phyloP scores from a whole-genome alignment of 805 yeast species.

The Tetrapisispora namnaoensis region DNA sequence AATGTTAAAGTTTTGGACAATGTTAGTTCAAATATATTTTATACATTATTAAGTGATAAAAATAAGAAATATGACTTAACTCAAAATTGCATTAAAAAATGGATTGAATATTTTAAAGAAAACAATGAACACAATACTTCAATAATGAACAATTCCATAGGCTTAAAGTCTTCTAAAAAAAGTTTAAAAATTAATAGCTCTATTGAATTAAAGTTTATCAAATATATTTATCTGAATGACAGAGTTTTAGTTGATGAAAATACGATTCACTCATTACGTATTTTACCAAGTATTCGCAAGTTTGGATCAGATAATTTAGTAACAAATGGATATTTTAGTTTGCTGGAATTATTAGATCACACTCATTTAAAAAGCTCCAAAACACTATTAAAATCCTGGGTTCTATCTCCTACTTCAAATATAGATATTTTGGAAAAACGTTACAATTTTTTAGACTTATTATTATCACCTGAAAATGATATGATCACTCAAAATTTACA shows the following conservation, averaged over 20 bases:
- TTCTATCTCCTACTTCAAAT: constrained; percentile 29
- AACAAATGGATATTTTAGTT: constrained; percentile 12
- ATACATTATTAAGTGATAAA: not conserved
- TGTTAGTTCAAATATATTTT: not conserved
- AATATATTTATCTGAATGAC: constrained; percentile 1
- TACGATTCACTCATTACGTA: constrained; percentile 16
- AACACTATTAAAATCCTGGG: constrained; percentile 27
- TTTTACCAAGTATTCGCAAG: constrained; percentile 13
- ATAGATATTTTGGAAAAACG: constrained; percentile 23
- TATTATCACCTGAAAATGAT: constrained; percentile 17
- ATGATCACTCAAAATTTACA: constrained; percentile 15
- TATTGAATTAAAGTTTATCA: not conserved
- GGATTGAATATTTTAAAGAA: not conserved
- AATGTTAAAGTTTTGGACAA: not conserved
- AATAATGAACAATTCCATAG: not conserved
- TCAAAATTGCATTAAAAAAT: not conserved
- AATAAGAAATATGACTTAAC: not conserved
- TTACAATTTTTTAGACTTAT: constrained; percentile 19
- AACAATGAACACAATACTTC: no score
- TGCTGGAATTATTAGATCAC: constrained; percentile 12
- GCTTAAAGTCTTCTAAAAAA: not conserved
- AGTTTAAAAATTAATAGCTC: not conserved
- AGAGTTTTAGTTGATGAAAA: constrained; percentile 20
- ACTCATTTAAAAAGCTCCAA: constrained; percentile 27
- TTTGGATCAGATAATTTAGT: constrained; percentile 9